Percentiles rank a stretch among this genome's conserved stretches.
Conservation (phyloP, 2,329 filamentous ascomycete genomes). For the Xylariaceae sp. region DNA sequence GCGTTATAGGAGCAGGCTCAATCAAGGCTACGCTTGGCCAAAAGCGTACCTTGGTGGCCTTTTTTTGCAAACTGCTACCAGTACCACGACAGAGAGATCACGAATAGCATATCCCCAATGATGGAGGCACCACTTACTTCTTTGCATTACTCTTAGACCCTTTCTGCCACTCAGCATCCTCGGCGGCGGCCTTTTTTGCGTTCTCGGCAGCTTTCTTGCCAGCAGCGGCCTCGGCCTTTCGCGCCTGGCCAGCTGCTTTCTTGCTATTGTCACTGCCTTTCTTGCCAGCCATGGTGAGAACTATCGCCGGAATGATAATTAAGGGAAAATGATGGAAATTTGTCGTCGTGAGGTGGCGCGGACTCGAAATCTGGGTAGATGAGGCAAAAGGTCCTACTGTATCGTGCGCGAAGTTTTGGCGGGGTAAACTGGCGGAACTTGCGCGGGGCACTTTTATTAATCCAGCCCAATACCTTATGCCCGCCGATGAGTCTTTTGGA, state of each 20-base stretch:
- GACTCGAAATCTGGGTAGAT: background rate
- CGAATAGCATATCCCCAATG: no score
- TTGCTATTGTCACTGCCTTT: slow-evolving; percentile 78
- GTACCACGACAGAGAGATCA: no score
- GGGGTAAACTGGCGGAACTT: no score
- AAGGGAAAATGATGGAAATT: background rate
- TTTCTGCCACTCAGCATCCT: slow-evolving; percentile 76
- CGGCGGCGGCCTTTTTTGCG: slow-evolving; percentile 59
- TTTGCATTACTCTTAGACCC: slow-evolving; percentile 81
- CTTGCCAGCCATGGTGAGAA: slow-evolving; percentile 70
- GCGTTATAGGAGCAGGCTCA: no score
- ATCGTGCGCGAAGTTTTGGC: no score
- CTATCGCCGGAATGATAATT: slow-evolving; percentile 13
- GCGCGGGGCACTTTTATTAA: no score
- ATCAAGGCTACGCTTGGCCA: no score
- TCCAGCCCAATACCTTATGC: no score
- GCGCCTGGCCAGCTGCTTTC: slow-evolving; percentile 83
- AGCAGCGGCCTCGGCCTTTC: slow-evolving; percentile 86
- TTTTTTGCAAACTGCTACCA: no score
- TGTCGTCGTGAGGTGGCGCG: background rate
- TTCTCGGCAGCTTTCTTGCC: slow-evolving; percentile 71
- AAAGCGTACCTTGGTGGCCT: no score
- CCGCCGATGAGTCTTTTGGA: no score
- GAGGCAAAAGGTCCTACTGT: background rate
- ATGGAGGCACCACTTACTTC: slow-evolving; percentile 59